Evolutionary conservation across 805 yeast genomes (phyloP), one percentile per base, ranked within the genome.

Genomic region (Torulaspora maleeae): DNA sequence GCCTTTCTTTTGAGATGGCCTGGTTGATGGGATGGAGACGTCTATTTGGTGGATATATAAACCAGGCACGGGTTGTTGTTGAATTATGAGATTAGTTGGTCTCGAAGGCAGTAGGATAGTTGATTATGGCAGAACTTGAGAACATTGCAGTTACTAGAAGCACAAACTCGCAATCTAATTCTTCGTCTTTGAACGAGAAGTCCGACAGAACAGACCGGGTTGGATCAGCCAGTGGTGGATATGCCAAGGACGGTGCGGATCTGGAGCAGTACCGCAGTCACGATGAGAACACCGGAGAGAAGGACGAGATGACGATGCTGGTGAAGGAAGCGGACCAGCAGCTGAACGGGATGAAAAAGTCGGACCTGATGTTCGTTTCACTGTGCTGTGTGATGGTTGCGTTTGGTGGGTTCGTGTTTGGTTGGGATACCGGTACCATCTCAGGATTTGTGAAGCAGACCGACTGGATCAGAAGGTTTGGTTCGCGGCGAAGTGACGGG

Each of bases 361-460:
- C 48, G 10, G 58, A 50, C 24, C 50, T 50, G 40, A 29, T 49
- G 17, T 55, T 55, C 42, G 54, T 56, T 22, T 48, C 52, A 15
- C 15, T 52, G 20, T 52, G 57, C 43, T 58, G 60, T 54, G 45
- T 56, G 16, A 53, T 58, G 58, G 57, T 58, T 44, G 59, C 62
- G 19, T 58, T 58, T 45, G 62, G 62, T 53, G 62, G 62, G 41
- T 77, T 80, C 79, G 83, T 82, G 37, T 82, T 80, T 56, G 89
- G 89, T 53, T 82, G 83, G 76, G 89, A 82, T 69, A 82, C 88
- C 38, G 89, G 88, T 72, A 82, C 88, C 55, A 80, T 82, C 62
- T 79, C 86, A 24, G 87, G 87, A 54, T 80, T 82, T 57, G 83
- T 81, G 41, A 77, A 78, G 57, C 63, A 61, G 61, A 56, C 75